Evolutionary conservation across 371 early-diverging fungal genomes (phyloP).

Genomic region (Mortierella sp.): DNA sequence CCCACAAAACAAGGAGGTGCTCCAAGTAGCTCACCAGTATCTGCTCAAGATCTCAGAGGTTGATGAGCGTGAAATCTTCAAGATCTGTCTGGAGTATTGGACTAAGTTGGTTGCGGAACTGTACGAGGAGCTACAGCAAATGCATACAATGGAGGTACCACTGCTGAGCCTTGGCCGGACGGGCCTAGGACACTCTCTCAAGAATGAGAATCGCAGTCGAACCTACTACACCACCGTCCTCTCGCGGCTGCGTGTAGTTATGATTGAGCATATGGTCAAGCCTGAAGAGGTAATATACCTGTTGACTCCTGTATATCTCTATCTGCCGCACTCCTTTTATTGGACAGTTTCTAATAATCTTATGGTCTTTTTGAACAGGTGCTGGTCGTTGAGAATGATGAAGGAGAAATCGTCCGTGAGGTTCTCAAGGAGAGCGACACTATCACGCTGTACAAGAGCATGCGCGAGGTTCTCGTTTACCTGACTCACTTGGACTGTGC

Average conservation of each 20-base stretch:
- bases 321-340: too few species aligned
- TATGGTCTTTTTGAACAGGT: constrained; percentile 63
- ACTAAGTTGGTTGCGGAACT: constrained; percentile 84
- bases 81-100: constrained; percentile 97
- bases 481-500: constrained; percentile 94
- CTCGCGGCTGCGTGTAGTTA: constrained; percentile 85
- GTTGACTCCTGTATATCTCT: too few species aligned
- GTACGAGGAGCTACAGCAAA: constrained; percentile 79
- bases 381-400: constrained; percentile 99
- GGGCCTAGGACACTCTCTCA: constrained; percentile 2
- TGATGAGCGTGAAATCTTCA: constrained; percentile 95
- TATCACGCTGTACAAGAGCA: constrained; percentile 97
- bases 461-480: constrained; percentile 98
- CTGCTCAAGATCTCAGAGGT: constrained; percentile 89
- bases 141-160: constrained; percentile 60
- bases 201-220: constrained; percentile 10
- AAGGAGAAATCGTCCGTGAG: constrained; percentile 99
- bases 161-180: constrained; percentile 55
- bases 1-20: constrained; percentile 65
- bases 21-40: constrained; percentile 86
- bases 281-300: constrained; percentile 95
- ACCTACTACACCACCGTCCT: constrained; percentile 82
- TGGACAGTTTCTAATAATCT: neutral
- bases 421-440: constrained; percentile 98
- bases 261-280: constrained; percentile 98